Conservation (phyloP, 208 protist species). For the Crithidia brevicula region DNA sequence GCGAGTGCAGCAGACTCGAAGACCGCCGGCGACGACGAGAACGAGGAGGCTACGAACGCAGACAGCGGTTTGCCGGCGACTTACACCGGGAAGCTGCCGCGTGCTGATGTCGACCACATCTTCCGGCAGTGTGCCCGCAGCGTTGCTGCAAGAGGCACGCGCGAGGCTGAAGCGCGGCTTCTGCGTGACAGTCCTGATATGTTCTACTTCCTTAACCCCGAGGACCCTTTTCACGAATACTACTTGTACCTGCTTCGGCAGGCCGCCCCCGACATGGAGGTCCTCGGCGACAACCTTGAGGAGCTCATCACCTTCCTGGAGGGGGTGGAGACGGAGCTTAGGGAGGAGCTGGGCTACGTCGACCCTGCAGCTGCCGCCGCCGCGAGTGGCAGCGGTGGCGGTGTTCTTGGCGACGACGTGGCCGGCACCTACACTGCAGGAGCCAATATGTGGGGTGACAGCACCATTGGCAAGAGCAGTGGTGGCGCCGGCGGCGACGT, state of each 20-base stretch:
- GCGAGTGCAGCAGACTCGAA: background rate
- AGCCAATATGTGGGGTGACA: background rate
- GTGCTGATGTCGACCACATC: conserved; percentile 67
- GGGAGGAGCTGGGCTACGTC: conserved; percentile 53
- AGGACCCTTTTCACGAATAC: conserved; percentile 88
- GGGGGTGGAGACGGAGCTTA: conserved; percentile 69
- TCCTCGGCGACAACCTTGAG: conserved; percentile 86
- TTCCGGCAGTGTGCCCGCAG: conserved; percentile 62
- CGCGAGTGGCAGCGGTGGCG: conserved; percentile 24
- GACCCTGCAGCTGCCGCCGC: conserved; percentile 2
- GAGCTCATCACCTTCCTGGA: conserved; percentile 79
- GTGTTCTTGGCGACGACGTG: conserved; percentile 43
- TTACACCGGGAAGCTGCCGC: conserved; percentile 76
- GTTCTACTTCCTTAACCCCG: conserved; percentile 85
- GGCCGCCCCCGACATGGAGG: conserved; percentile 76
- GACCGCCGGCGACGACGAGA: conserved; percentile 11
- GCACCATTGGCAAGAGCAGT: conserved; percentile 12
- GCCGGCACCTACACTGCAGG: background rate
- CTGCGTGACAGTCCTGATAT: conserved; percentile 71
- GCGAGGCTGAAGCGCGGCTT: conserved; percentile 76
- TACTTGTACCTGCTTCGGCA: conserved; percentile 85
- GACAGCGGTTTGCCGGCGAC: conserved; percentile 26
- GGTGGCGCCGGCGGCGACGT: background rate
- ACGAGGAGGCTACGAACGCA: background rate
- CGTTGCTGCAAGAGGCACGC: conserved; percentile 61